These are phyloP conservation scores for Wallemia ichthyophaga DNA, from an alignment of 1,284 basidiomycete species.

Conservation along the genomic window DNA sequence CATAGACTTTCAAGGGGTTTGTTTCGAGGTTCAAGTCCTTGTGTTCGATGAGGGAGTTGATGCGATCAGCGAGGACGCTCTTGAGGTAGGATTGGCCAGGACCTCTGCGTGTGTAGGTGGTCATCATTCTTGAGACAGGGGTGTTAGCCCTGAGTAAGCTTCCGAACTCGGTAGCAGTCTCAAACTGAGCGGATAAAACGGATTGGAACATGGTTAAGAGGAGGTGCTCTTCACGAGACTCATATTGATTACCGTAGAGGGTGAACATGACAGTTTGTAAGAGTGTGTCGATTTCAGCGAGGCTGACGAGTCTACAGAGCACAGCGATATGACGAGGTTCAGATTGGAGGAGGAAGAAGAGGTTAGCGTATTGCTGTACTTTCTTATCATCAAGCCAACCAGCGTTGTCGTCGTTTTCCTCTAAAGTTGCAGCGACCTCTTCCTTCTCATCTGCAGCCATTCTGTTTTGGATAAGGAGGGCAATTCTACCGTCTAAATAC, in stretches of 20 bases:
- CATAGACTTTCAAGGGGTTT: slow-evolving; percentile 93
- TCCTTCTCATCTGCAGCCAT: slow-evolving; percentile 63
- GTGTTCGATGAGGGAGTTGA: slow-evolving; percentile 93
- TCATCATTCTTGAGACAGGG: slow-evolving; percentile 98
- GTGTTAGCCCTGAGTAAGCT: slow-evolving; percentile 92
- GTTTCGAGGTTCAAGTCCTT: slow-evolving; percentile 96
- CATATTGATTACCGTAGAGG: slow-evolving; percentile 96
- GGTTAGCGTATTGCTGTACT: slow-evolving; percentile 69
- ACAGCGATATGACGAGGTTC: slow-evolving; percentile 90
- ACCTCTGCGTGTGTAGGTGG: slow-evolving; percentile 88
- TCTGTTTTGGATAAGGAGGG: slow-evolving; percentile 84
- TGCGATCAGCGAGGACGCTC: slow-evolving; percentile 77
- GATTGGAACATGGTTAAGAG: slow-evolving; percentile 97
- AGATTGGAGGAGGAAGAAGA: slow-evolving; percentile 92
- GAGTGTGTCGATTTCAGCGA: slow-evolving; percentile 90
- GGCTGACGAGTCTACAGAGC: slow-evolving; percentile 80
- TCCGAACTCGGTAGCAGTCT: slow-evolving; percentile 89
- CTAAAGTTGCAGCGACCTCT: background rate
- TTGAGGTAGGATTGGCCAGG: slow-evolving; percentile 95
- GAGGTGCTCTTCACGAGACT: slow-evolving; percentile 89
- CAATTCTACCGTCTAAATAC: slow-evolving; percentile 91
- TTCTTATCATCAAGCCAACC: slow-evolving; percentile 15
- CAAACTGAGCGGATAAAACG: slow-evolving; percentile 90
- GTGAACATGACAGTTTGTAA: slow-evolving; percentile 99
- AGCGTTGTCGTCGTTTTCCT: slow-evolving; percentile 21